Evolutionary conservation across 2,329 filamentous ascomycete species (phyloP), one percentile per base, ranked within the genome.

Genomic region (Trichoderma citrinoviride): DNA sequence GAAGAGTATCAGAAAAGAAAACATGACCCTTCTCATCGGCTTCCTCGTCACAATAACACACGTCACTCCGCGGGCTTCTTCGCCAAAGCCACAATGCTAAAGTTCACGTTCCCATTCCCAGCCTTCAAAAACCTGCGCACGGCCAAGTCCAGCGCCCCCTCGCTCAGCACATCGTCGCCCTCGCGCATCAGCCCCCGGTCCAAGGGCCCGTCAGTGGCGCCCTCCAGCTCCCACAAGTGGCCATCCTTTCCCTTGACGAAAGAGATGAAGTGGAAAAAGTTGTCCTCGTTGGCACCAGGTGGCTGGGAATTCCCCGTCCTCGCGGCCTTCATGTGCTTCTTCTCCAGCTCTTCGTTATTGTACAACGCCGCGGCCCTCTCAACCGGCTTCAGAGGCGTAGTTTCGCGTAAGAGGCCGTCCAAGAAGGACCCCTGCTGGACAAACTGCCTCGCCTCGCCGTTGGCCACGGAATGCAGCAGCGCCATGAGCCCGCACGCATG

Each of bases 401-500:
- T 90, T 21, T 87, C 81, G 3, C 78, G 76, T 12, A 93, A 78
- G 14, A 95, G 77, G 17, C 78, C 78, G 7, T 84, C 82, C 12
- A 92, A 78, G 50, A 83, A 77, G 14, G 85, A 87, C 17, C 77
- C 80, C 5, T 80, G 75, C 12, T 77, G 69, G 61, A 94, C 82
- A 66, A 84, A 81, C 2, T 77, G 73, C 19, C 83, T 79, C 0
- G 87, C 84, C 4, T 81, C 80, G 1, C 91, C 90, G 74, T 95
- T 96, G 56, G 84, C 84, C 0, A 90, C 83, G 17, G 85, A 85
- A 75, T 96, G 92, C 8, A 96, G 76, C 5, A 95, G 80, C 0
- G 87, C 92, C 72, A 93, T 92, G 23, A 93, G 83, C 0, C 92
- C 92, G 73, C 91, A 96, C 0, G 91, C 90, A 73, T 95, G 89